phyloP scores from a whole-genome alignment of 2,329 filamentous ascomycete species.

The Colletotrichum coccodes region DNA sequence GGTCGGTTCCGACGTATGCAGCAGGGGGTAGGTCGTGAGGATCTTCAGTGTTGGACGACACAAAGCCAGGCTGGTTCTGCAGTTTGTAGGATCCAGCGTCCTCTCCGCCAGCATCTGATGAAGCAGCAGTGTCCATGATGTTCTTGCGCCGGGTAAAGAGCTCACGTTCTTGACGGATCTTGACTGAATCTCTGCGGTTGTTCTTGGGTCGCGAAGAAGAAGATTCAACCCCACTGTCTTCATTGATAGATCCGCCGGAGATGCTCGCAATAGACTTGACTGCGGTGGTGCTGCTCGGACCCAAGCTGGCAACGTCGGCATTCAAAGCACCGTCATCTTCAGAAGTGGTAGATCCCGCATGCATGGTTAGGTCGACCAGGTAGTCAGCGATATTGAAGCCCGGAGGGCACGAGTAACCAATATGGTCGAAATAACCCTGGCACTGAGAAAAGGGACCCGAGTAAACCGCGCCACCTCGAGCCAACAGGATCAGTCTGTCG shows the following conservation, averaged over 20 bases:
- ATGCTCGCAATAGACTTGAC: constrained; percentile 92
- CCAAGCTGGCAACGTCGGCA: constrained; percentile 72
- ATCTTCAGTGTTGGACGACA: constrained; percentile 74
- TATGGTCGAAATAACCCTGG: constrained; percentile 90
- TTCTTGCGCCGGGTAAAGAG: constrained; percentile 87
- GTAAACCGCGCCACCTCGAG: constrained; percentile 89
- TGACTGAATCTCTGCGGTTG: constrained; percentile 83
- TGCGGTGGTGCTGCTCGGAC: constrained; percentile 86
- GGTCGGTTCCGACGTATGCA: constrained; percentile 75
- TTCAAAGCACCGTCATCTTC: constrained; percentile 66
- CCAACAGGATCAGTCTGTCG: constrained; percentile 90
- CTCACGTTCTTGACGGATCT: constrained; percentile 86
- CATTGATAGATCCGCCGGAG: constrained; percentile 79
- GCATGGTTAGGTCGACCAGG: constrained; percentile 97
- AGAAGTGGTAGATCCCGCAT: constrained; percentile 74
- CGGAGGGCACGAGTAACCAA: constrained; percentile 92
- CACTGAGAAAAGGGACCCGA: constrained; percentile 91
- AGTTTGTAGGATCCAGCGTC: constrained; percentile 63
- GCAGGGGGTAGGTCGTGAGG: constrained; percentile 69
- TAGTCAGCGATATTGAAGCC: constrained; percentile 99
- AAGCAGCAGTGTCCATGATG: constrained; percentile 69
- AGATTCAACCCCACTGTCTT: constrained; percentile 70
- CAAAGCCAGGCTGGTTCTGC: constrained; percentile 52
- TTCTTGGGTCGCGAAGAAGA: constrained; percentile 72
- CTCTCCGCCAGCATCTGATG: constrained; percentile 65